Conservation (phyloP, 148 eudicot species). For the Silene conica region DNA sequence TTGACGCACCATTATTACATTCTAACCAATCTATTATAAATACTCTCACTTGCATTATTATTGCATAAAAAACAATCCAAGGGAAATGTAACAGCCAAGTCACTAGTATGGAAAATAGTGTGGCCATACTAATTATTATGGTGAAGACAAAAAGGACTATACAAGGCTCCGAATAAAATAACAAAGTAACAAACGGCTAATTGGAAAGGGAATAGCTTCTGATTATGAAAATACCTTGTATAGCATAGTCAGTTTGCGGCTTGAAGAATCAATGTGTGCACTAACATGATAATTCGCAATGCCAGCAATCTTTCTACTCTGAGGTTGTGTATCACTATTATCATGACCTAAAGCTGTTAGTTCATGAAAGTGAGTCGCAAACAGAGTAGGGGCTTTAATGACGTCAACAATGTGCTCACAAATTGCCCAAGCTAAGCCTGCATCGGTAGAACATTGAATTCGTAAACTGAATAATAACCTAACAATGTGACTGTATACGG, state of each 20-base stretch:
- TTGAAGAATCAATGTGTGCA: conserved; percentile 92
- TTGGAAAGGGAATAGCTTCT: not conserved
- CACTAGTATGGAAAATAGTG: no score
- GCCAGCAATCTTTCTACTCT: conserved; percentile 47
- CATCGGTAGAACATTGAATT: conserved; percentile 3
- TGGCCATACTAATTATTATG: no score
- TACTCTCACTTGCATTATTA: no score
- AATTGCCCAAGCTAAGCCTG: conserved; percentile 99
- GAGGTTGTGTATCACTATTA: conserved; percentile 36
- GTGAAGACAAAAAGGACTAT: not conserved
- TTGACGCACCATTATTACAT: no score
- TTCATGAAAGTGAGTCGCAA: conserved; percentile 99
- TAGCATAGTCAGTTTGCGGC: conserved; percentile 93
- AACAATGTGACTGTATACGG: not conserved
- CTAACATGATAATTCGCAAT: conserved; percentile 91
- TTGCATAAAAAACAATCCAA: no score
- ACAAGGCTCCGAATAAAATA: not conserved
- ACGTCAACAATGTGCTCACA: conserved; percentile 92
- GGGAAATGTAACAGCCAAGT: no score
- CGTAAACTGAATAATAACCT: not conserved
- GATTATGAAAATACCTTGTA: conserved; percentile 55
- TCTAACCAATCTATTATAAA: no score
- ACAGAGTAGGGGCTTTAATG: conserved; percentile 90
- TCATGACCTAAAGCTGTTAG: conserved; percentile 83
- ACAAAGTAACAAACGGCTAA: not conserved